Evolutionary conservation across 495 filamentous ascomycete species (phyloP).

Genomic region (Aspergillus bertholletiae): DNA sequence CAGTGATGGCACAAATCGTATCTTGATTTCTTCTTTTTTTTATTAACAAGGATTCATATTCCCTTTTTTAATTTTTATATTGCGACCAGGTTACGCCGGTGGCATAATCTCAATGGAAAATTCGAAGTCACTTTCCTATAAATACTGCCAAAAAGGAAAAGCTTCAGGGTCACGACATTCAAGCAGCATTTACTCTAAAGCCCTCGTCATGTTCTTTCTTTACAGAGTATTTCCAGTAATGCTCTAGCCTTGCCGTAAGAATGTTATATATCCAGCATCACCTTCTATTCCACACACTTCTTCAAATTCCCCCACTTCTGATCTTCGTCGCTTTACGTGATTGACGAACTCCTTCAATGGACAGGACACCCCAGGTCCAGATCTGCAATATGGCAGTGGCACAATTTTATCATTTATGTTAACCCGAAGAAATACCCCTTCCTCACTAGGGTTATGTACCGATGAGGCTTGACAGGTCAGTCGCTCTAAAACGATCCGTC

Average conservation of each 20-base stretch:
- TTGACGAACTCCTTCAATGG: conserved; percentile 41
- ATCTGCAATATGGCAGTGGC: conserved; percentile 45
- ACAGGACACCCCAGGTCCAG: conserved; percentile 53
- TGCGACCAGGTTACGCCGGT: too few species aligned
- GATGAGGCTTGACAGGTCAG: conserved; percentile 33
- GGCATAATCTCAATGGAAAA: too few species aligned
- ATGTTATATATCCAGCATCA: conserved; percentile 24
- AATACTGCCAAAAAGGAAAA: too few species aligned
- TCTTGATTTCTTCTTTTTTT: not conserved
- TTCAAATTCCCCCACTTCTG: conserved; percentile 28
- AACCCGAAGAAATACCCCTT: conserved; percentile 43
- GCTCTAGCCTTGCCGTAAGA: conserved; percentile 22
- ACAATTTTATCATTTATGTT: conserved; percentile 59
- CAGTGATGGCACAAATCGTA: too few species aligned
- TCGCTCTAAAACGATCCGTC: conserved; percentile 53
- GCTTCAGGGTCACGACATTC: too few species aligned
- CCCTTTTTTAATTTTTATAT: too few species aligned
- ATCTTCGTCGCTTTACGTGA: conserved; percentile 30
- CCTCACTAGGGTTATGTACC: not conserved
- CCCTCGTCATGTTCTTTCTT: too few species aligned
- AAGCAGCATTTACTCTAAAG: not conserved
- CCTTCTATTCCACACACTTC: conserved; percentile 29
- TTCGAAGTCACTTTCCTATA: too few species aligned
- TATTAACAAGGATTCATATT: too few species aligned
- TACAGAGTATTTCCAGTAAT: not conserved